Base-by-base conservation (phyloP, 805 yeast species). In the Monosporozyma servazzii region DNA sequence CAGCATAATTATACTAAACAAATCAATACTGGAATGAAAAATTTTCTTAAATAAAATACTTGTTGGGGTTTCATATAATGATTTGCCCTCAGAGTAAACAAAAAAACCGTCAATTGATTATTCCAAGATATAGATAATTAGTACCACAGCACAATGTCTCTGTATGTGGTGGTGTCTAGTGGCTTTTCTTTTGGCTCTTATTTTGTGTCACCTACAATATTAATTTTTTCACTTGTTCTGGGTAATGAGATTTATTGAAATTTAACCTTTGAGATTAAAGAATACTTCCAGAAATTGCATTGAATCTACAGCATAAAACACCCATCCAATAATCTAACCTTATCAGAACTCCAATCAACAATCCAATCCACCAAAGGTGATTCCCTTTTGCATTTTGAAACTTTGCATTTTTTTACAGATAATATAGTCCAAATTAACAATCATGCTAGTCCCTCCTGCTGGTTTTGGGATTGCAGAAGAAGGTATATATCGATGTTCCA, bases 391-490 rank as follows among this genome's bases (percentile, higher is more conserved):
- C 7, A 33, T 33, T 33, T 33, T 33, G n/a, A 33, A 33, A 33
- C 37, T 33, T 33, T 33, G n/a, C 37, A 43, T 43, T 10, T 6
- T 13, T 17, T 15, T n/a, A n/a, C n/a, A 33, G 15, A 13, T 13
- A 33, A 33, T n/a, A 33, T 33, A 33, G 3, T 5, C n/a, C 37
- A 11, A 33, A 33, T 33, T 4, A 1, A 33, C 37, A 33, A 15
- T 15, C 15, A 88, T 89, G 96, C 73, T 89, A 31, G 87, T 90
- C 0, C 95, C 96, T 1, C 98, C 99, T 0, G 91, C 88, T 47
- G 87, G 86, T 64, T 93, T 86, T 71, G 96, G 96, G 0, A 74
- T 88, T 30, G 96, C 90, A 3, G 97, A 93, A 68, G 82, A 84
- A 25, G 95, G 95, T 0, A 71, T 91, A 1, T 84, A 86, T 69